Conservation (phyloP, 2,329 filamentous ascomycete species). For the Hirsutella thompsonii region DNA sequence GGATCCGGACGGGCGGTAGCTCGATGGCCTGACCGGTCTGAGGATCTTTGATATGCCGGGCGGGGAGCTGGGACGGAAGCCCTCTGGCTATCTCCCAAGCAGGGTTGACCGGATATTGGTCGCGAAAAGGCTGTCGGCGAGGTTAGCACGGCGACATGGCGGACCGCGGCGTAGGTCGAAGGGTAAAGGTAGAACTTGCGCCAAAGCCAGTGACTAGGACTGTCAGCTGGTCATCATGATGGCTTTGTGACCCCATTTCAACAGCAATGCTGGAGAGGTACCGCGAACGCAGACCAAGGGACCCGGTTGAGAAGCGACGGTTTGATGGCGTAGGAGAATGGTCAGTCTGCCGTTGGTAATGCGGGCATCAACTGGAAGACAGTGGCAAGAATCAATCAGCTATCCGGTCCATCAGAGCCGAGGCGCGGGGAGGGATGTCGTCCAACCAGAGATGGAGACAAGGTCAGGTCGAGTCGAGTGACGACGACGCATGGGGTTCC, state of each 20-base stretch:
- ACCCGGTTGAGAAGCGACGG: not conserved
- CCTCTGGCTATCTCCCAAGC: constrained; percentile 64
- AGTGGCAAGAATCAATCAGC: no score
- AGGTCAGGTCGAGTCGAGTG: no score
- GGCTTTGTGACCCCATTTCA: constrained; percentile 21
- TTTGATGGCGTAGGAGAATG: not conserved
- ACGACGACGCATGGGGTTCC: no score
- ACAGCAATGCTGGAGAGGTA: not conserved
- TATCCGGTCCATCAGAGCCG: no score
- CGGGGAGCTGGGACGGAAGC: constrained; percentile 53
- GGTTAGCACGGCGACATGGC: constrained; percentile 7
- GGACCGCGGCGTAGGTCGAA: constrained; percentile 1
- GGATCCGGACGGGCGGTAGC: constrained; percentile 41
- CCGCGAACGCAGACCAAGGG: not conserved
- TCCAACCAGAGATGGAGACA: no score
- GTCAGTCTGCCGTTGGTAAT: no score
- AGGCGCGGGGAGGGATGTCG: no score
- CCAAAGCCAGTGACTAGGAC: constrained; percentile 50
- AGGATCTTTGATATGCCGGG: constrained; percentile 28
- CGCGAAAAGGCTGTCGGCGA: constrained; percentile 54
- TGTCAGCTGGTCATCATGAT: constrained; percentile 35
- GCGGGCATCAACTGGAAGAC: no score
- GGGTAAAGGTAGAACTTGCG: constrained; percentile 24
- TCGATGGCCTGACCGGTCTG: constrained; percentile 7
- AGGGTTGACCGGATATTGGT: constrained; percentile 60